phyloP scores from a whole-genome alignment of 108 stramenopile genomes.

The Discostella pseudostelligera region DNA sequence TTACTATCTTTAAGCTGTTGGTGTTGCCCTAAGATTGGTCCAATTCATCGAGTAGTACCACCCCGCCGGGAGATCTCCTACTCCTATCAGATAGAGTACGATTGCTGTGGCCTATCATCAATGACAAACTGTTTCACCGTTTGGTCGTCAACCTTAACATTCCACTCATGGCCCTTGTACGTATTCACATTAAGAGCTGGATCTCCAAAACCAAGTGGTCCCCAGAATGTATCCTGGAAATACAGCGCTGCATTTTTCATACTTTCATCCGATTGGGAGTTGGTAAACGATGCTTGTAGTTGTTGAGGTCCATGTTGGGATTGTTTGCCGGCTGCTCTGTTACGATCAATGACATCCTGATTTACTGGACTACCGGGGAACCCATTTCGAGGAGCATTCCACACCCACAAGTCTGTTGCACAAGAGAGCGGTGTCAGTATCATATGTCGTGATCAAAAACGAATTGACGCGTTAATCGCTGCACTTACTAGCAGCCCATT shows the following conservation, averaged over 20 bases:
- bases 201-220: constrained; percentile 60
- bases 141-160: constrained; percentile 65
- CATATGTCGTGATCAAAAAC: not conserved
- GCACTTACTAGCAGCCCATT: constrained; percentile 83
- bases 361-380: constrained; percentile 56
- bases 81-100: constrained; percentile 18
- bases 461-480: not conserved
- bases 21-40: no score
- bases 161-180: constrained; percentile 76
- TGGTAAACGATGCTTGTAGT: constrained; percentile 60
- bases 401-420: constrained; percentile 47
- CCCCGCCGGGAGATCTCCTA: no score
- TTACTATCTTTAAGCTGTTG: no score
- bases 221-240: constrained; percentile 79
- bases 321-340: constrained; percentile 27
- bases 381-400: constrained; percentile 61
- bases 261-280: constrained; percentile 52
- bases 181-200: constrained; percentile 65
- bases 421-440: not conserved
- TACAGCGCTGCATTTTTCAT: constrained; percentile 60
- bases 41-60: no score
- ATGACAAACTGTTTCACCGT: constrained; percentile 58
- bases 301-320: constrained; percentile 6
- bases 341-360: constrained; percentile 49
- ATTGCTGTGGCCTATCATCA: constrained; percentile 36